Evolutionary conservation across 352 stramenopile genomes (phyloP).

Genomic region (Thalassiosira livingstoniorum): DNA sequence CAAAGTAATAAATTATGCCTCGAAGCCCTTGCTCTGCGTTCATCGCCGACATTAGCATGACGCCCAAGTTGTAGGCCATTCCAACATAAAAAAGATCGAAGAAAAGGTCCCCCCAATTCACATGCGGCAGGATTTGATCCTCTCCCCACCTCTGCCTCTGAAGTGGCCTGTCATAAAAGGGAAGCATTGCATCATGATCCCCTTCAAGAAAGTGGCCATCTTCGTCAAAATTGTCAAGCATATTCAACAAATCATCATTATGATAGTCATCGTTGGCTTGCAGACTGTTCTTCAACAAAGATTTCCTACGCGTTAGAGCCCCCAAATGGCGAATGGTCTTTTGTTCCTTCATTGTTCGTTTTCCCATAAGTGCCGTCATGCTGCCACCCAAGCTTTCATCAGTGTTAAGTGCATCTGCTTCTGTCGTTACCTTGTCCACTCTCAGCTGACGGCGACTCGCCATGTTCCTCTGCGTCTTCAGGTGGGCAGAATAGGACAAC

Average conservation of each 20-base stretch:
- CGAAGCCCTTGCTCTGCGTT: conserved; percentile 15
- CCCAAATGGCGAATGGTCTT: background rate
- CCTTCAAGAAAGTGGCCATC: conserved; percentile 13
- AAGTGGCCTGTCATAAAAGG: conserved; percentile 42
- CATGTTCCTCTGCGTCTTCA: too few relatives aligned
- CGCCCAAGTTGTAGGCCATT: conserved; percentile 48
- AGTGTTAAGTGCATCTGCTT: too few relatives aligned
- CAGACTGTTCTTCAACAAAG: background rate
- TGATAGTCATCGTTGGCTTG: background rate
- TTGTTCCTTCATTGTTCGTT: background rate
- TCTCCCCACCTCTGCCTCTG: conserved; percentile 63
- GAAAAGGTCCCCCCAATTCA: conserved; percentile 41
- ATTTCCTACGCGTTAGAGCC: background rate
- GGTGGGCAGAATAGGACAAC: too few relatives aligned
- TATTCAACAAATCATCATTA: background rate
- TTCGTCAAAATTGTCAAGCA: conserved; percentile 5
- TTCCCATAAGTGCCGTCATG: too few relatives aligned
- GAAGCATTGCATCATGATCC: conserved; percentile 12
- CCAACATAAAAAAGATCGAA: conserved; percentile 39
- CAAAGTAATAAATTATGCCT: conserved; percentile 49
- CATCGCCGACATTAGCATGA: conserved; percentile 27
- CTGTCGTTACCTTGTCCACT: too few relatives aligned
- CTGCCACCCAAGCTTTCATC: too few relatives aligned
- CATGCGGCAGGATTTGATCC: conserved; percentile 48
- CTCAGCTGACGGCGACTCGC: too few relatives aligned